Conservation (phyloP, 2,329 filamentous ascomycete genomes). For the Stachybotrys chartarum region DNA sequence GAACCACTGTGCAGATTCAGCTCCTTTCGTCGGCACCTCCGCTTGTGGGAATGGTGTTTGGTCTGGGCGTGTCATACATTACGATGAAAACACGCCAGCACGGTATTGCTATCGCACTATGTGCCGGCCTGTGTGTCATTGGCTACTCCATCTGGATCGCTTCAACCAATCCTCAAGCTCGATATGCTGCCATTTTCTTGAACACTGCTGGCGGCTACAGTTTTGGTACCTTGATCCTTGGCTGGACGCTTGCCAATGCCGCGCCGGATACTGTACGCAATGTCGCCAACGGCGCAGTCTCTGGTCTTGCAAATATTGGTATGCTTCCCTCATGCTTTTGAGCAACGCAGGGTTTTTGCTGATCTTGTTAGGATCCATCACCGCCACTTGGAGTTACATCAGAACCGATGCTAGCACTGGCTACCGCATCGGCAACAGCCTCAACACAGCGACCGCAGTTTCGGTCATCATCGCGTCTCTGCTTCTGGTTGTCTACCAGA, state of each 20-base stretch:
- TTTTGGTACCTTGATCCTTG: slow-evolving; percentile 14
- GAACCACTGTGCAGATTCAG: slow-evolving; percentile 15
- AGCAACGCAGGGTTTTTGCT: neutral
- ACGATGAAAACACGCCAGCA: slow-evolving; percentile 18
- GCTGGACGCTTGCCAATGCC: slow-evolving; percentile 19
- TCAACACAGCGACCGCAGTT: slow-evolving; percentile 15
- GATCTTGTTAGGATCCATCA: slow-evolving; percentile 13
- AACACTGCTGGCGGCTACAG: slow-evolving; percentile 18
- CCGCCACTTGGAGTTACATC: slow-evolving; percentile 19
- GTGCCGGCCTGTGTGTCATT: slow-evolving; percentile 12
- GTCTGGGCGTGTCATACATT: slow-evolving; percentile 14
- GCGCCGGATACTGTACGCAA: slow-evolving; percentile 18
- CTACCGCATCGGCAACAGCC: slow-evolving; percentile 16
- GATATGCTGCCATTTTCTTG: slow-evolving; percentile 18
- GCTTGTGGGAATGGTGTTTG: slow-evolving; percentile 14
- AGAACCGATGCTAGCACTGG: slow-evolving; percentile 17
- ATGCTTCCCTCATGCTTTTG: neutral
- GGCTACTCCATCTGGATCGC: slow-evolving; percentile 19
- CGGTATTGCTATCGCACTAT: slow-evolving; percentile 14
- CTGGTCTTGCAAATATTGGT: slow-evolving; percentile 18
- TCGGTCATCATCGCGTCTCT: slow-evolving; percentile 15
- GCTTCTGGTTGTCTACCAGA: slow-evolving; percentile 11
- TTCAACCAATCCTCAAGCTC: slow-evolving; percentile 13
- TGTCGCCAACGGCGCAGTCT: slow-evolving; percentile 17
- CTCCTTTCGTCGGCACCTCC: slow-evolving; percentile 16